Percentiles rank a stretch among this genome's conserved stretches.
These are phyloP conservation scores for Calcarisporium arbuscula DNA, from an alignment of 2,329 filamentous ascomycete species.

Conservation along the genomic window DNA sequence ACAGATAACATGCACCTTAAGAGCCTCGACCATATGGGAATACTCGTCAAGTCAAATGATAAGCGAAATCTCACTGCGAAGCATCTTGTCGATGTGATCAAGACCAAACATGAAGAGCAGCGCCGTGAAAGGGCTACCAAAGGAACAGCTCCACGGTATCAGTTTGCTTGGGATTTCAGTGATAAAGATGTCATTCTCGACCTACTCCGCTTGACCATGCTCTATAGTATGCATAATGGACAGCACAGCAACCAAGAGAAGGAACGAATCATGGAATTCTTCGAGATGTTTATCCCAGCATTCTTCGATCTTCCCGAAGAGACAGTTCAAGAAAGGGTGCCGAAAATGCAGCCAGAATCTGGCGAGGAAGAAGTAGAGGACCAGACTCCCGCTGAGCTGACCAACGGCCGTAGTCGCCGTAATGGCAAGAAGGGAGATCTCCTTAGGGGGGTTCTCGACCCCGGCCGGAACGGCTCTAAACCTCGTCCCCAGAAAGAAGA, in stretches of 20 bases:
- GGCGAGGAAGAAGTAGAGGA: constrained; percentile 76
- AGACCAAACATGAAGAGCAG: constrained; percentile 88
- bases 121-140: constrained; percentile 62
- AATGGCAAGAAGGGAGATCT: constrained; percentile 74
- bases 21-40: constrained; percentile 93
- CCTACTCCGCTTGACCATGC: constrained; percentile 54
- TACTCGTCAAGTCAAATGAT: constrained; percentile 79
- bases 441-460: constrained; percentile 80
- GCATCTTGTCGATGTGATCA: constrained; percentile 82
- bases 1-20: constrained; percentile 93
- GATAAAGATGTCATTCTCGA: constrained; percentile 64
- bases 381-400: constrained; percentile 61
- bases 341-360: constrained; percentile 62
- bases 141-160: constrained; percentile 57
- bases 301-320: constrained; percentile 74
- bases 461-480: constrained; percentile 62
- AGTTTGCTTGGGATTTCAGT: constrained; percentile 69
- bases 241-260: constrained; percentile 68
- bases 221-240: constrained; percentile 61
- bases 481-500: constrained; percentile 71
- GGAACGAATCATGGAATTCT: constrained; percentile 66
- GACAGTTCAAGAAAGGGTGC: constrained; percentile 58
- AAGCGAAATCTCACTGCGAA: constrained; percentile 90
- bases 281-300: constrained; percentile 66
- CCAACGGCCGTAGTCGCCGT: constrained; percentile 61